Percentiles rank a stretch among this genome's conserved stretches.
Conservation (phyloP, 1,284 basidiomycete species). For the Ganoderma resinaceum region DNA sequence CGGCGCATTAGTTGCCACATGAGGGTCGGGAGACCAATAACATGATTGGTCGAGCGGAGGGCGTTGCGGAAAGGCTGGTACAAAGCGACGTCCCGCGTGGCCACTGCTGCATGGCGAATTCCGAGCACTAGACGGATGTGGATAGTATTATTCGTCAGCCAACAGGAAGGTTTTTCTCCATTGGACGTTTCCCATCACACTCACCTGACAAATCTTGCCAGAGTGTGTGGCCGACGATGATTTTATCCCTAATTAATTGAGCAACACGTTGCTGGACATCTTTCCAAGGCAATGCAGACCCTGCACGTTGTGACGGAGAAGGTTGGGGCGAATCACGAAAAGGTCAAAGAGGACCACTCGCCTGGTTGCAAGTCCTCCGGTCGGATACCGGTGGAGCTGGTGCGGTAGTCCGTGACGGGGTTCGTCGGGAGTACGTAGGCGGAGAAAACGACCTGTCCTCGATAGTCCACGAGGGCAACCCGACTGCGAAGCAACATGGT, state of each 20-base stretch:
- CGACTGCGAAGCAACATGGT: slow-evolving; percentile 48
- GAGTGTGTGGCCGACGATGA: slow-evolving; percentile 75
- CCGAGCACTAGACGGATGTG: slow-evolving; percentile 63
- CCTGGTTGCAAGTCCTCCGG: slow-evolving; percentile 51
- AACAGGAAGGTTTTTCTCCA: not conserved
- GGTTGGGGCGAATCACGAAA: slow-evolving; percentile 3
- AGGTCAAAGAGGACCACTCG: slow-evolving; percentile 22
- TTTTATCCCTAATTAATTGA: slow-evolving; percentile 66
- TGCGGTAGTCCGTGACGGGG: slow-evolving; percentile 77
- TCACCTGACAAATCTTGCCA: slow-evolving; percentile 82
- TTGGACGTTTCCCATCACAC: slow-evolving; percentile 15
- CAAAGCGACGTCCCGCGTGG: slow-evolving; percentile 81
- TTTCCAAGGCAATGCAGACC: slow-evolving; percentile 58
- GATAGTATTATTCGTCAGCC: slow-evolving; percentile 8
- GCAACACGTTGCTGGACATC: slow-evolving; percentile 70
- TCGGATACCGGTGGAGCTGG: slow-evolving; percentile 73
- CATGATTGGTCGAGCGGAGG: slow-evolving; percentile 66
- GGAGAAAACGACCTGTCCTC: slow-evolving; percentile 63
- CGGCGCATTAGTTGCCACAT: slow-evolving; percentile 83
- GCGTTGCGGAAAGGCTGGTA: slow-evolving; percentile 82
- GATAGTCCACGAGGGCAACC: slow-evolving; percentile 69
- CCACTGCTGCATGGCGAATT: slow-evolving; percentile 80
- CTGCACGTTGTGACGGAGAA: slow-evolving; percentile 41
- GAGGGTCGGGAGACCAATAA: slow-evolving; percentile 76
- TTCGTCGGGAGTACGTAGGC: slow-evolving; percentile 72